Conservation (phyloP, 192 early-diverging fungal genomes). For the Radiomyces spectabilis region DNA sequence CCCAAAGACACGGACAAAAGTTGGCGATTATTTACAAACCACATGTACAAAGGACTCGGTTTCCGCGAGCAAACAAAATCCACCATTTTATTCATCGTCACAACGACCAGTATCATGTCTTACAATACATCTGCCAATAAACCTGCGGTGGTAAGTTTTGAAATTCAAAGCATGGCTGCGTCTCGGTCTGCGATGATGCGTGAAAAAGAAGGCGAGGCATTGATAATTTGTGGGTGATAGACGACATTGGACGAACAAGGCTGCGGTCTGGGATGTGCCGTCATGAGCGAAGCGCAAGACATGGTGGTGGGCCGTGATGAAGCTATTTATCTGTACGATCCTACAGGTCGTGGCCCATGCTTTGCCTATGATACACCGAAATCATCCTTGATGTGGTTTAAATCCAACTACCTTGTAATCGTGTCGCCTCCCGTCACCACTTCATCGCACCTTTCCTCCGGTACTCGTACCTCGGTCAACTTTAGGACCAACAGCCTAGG, state of each 20-base stretch:
- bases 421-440: constrained; percentile 51
- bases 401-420: constrained; percentile 61
- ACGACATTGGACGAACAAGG: constrained; percentile 77
- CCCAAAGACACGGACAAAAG: neutral
- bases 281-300: constrained; percentile 67
- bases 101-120: constrained; percentile 50
- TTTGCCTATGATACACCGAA: constrained; percentile 83
- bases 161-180: no score
- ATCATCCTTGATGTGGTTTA: constrained; percentile 61
- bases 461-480: constrained; percentile 11
- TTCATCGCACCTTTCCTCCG: constrained; percentile 25
- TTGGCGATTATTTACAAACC: no score
- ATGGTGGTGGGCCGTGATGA: constrained; percentile 85
- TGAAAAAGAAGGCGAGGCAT: no score
- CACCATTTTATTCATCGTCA: constrained; percentile 63
- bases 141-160: constrained; percentile 20
- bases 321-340: constrained; percentile 84
- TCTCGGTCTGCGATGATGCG: no score
- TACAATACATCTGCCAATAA: constrained; percentile 47
- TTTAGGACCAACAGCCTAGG: constrained; percentile 2
- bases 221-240: no score
- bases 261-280: constrained; percentile 65
- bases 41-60: constrained; percentile 53
- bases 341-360: constrained; percentile 87
- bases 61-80: constrained; percentile 60